A percentile compares a stretch with the other conserved stretches of the same genome.
Evolutionary conservation across 495 filamentous ascomycete genomes (phyloP).

Genomic region (Tuber microsphaerosporum): DNA sequence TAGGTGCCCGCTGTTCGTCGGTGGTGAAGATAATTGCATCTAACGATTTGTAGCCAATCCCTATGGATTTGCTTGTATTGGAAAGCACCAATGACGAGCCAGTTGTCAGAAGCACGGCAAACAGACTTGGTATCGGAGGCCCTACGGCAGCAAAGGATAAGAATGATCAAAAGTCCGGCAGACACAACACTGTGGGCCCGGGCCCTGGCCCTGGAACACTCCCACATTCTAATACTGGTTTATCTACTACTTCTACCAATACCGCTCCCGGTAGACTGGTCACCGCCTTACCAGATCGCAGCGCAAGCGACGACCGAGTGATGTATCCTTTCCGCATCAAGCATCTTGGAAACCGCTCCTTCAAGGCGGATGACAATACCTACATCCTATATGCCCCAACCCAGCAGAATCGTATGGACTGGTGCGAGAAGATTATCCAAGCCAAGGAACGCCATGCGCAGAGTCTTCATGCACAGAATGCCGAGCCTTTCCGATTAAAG

Average conservation of each 20-base stretch:
- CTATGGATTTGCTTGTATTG: conserved; percentile 88
- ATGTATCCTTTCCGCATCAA: conserved; percentile 94
- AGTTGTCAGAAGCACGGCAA: conserved; percentile 56
- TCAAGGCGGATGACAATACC: conserved; percentile 43
- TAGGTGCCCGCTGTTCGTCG: conserved; percentile 44
- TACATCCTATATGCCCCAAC: conserved; percentile 82
- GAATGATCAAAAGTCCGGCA: conserved; percentile 16
- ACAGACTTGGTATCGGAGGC: conserved; percentile 56
- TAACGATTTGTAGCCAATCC: conserved; percentile 59
- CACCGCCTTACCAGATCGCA: conserved; percentile 48
- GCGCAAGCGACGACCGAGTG: conserved; percentile 64
- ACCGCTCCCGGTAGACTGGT: conserved; percentile 38
- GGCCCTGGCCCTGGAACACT: conserved; percentile 54
- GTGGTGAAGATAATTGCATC: not conserved
- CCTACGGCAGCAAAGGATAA: conserved; percentile 49
- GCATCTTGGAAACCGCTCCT: conserved; percentile 70
- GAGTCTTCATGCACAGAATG: conserved; percentile 81
- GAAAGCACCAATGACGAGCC: conserved; percentile 89
- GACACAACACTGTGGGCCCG: conserved; percentile 38
- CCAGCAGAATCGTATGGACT: conserved; percentile 67
- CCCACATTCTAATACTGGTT: conserved; percentile 57
- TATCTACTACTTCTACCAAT: conserved; percentile 25
- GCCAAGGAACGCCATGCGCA: conserved; percentile 90
- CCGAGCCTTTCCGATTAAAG: conserved; percentile 86
- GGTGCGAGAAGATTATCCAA: conserved; percentile 87